These are phyloP conservation scores for Aureobasidium sp. DNA, from an alignment of 2,329 filamentous ascomycete species.

Conservation along the genomic window DNA sequence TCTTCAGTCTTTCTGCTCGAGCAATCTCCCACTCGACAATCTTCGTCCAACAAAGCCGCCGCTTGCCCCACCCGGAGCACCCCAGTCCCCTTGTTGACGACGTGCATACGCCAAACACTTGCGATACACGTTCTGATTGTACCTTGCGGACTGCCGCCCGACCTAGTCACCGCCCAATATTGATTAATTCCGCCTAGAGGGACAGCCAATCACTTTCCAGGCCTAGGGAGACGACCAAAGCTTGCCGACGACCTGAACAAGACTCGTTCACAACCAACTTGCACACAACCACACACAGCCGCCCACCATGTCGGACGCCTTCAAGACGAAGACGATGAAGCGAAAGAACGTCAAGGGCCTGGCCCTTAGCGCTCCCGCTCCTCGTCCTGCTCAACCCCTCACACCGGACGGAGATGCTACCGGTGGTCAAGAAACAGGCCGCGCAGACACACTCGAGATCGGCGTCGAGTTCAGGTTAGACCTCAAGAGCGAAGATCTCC, in stretches of 20 bases:
- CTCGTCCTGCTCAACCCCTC: conserved; percentile 61
- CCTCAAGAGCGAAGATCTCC: conserved; percentile 80
- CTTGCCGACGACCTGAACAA: not conserved
- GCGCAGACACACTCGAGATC: conserved; percentile 75
- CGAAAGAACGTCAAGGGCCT: conserved; percentile 98
- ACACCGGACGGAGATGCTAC: conserved; percentile 60
- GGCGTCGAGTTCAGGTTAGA: conserved; percentile 96
- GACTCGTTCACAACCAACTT: not conserved
- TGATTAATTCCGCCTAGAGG: not conserved
- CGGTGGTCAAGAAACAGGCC: conserved; percentile 50
- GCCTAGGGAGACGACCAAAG: not conserved
- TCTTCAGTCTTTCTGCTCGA: not conserved
- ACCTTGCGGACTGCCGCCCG: not conserved
- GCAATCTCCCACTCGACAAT: not conserved
- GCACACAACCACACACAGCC: not conserved
- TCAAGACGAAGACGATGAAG: conserved; percentile 77
- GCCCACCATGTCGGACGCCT: conserved; percentile 46
- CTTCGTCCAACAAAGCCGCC: not conserved
- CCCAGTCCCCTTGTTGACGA: not conserved
- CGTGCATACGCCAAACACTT: conserved; percentile 2
- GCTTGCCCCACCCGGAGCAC: not conserved
- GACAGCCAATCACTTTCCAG: conserved; percentile 2
- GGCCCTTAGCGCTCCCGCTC: conserved; percentile 69
- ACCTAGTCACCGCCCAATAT: not conserved
- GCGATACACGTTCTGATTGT: not conserved